Percentiles rank a stretch among this genome's conserved stretches.
Conservation (phyloP, 495 filamentous ascomycete genomes). For the Niebla homalea region DNA sequence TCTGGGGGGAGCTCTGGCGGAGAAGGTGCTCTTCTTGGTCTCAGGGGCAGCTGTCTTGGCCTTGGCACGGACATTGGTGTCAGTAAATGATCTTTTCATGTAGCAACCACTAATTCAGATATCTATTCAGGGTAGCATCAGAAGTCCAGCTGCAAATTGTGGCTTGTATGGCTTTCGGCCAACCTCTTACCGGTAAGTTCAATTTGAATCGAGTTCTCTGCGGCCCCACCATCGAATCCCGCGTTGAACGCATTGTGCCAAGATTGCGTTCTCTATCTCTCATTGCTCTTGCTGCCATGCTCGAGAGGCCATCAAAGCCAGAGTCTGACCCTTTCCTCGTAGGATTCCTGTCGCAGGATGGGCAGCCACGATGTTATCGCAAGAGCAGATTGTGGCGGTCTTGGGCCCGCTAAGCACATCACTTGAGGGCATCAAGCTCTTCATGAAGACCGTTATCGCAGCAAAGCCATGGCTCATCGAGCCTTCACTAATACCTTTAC, state of each 20-base stretch:
- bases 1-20: conserved; percentile 45
- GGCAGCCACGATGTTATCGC: conserved; percentile 34
- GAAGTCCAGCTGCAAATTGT: conserved; percentile 22
- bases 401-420: conserved; percentile 50
- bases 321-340: not conserved
- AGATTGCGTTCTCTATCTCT: too few species aligned
- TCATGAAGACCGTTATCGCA: conserved; percentile 45
- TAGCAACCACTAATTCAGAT: not conserved
- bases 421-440: conserved; percentile 50
- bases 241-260: too few species aligned
- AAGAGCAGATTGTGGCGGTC: conserved; percentile 46
- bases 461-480: conserved; percentile 50
- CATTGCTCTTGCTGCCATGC: too few species aligned
- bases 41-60: conserved; percentile 25
- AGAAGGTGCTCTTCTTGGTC: conserved; percentile 35
- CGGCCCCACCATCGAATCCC: too few species aligned
- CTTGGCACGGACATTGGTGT: conserved; percentile 28
- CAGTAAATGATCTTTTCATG: not conserved
- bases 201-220: too few species aligned
- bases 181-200: conserved; percentile 8
- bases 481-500: conserved; percentile 42
- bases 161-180: conserved; percentile 24
- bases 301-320: too few species aligned
- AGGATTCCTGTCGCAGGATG: conserved; percentile 16
- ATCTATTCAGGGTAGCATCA: conserved; percentile 18